These are phyloP conservation scores for Tolypocladium ophioglossoides DNA, from an alignment of 2,329 filamentous ascomycete genomes.

Conservation along the genomic window DNA sequence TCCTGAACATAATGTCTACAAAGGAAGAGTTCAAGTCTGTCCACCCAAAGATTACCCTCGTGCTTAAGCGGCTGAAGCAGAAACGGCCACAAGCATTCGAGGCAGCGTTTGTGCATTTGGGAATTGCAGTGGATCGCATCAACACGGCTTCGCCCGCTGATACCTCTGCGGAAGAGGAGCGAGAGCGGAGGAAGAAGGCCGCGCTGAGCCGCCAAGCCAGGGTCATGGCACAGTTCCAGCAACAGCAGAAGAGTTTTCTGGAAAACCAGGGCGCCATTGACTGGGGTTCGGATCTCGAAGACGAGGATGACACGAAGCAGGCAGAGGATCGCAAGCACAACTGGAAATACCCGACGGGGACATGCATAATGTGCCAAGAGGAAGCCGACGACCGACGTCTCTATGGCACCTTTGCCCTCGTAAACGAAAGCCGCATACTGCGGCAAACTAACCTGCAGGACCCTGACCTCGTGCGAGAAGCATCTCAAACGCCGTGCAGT, in stretches of 20 bases:
- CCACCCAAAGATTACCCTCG: conserved; percentile 72
- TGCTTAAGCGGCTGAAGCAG: conserved; percentile 77
- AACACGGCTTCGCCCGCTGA: conserved; percentile 73
- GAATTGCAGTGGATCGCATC: conserved; percentile 65
- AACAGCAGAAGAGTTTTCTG: conserved; percentile 92
- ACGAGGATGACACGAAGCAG: conserved; percentile 49
- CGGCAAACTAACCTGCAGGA: conserved; percentile 79
- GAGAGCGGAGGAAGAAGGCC: conserved; percentile 79
- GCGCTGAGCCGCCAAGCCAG: conserved; percentile 81
- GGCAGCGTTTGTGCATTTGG: conserved; percentile 50
- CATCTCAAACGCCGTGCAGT: conserved; percentile 63
- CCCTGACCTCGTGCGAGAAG: conserved; percentile 75
- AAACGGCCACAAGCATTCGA: conserved; percentile 67
- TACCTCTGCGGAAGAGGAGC: conserved; percentile 57
- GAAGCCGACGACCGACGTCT: conserved; percentile 81
- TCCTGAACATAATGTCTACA: conserved; percentile 50
- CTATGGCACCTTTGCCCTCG: conserved; percentile 86
- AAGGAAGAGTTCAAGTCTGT: conserved; percentile 73
- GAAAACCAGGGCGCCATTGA: conserved; percentile 79
- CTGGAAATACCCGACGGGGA: conserved; percentile 87
- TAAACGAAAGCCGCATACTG: conserved; percentile 77
- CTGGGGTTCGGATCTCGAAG: conserved; percentile 73
- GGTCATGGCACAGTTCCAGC: conserved; percentile 97
- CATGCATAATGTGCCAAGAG: conserved; percentile 94
- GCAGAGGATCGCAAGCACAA: conserved; percentile 51